phyloP scores from a whole-genome alignment of 148 eudicot species.

The Agrostemma githago region DNA sequence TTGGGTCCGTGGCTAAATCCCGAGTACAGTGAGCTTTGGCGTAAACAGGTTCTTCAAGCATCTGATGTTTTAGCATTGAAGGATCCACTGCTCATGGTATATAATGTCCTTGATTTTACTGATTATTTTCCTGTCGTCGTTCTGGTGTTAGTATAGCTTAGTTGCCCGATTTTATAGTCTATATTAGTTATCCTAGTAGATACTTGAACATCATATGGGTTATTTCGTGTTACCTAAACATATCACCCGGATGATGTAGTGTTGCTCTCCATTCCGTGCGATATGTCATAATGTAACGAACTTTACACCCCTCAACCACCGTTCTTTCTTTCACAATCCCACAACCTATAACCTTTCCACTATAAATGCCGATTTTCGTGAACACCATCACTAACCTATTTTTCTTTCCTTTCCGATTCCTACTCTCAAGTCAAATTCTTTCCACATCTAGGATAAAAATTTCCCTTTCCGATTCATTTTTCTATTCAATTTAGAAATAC shows the following conservation, averaged over 20 bases:
- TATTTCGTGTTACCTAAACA: background rate
- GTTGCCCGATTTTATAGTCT: background rate
- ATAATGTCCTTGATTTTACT: constrained; percentile 8
- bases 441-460: background rate
- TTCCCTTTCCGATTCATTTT: background rate
- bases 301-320: background rate
- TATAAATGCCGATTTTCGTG: background rate
- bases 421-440: background rate
- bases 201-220: constrained; percentile 1
- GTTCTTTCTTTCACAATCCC: background rate
- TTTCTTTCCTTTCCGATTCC: background rate
- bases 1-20: constrained; percentile 86
- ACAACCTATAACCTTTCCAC: background rate
- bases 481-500: background rate
- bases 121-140: background rate
- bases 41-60: constrained; percentile 45
- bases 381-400: background rate
- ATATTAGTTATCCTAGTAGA: background rate
- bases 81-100: constrained; percentile 58
- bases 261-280: background rate
- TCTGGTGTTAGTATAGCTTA: background rate
- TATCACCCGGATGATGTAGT: background rate
- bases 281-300: background rate
- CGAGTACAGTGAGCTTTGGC: constrained; percentile 58
- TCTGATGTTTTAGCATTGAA: constrained; percentile 52